Percentiles rank a stretch among this genome's conserved stretches.
Evolutionary conservation across 306 rosid species (phyloP).

Genomic region (Erythrophleum fordii): DNA sequence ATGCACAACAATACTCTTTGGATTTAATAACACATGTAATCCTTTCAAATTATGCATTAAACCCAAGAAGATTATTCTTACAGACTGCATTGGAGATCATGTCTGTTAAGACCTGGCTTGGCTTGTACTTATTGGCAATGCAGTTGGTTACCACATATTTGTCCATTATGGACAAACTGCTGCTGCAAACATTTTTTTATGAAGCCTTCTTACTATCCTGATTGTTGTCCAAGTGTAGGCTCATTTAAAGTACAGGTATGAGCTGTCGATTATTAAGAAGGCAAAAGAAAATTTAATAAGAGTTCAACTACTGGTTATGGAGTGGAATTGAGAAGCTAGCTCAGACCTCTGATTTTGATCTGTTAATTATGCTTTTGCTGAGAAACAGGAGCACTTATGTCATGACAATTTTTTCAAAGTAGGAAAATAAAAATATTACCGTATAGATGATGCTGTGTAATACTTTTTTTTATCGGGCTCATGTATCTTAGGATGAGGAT

Average conservation of each 20-base stretch:
- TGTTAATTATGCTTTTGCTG: slow-evolving; percentile 2
- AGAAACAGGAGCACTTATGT: neutral
- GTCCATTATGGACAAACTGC: neutral
- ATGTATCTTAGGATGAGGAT: slow-evolving; percentile 1
- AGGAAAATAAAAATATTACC: slow-evolving; percentile 12
- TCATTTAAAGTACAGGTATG: neutral
- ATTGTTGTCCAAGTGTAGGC: neutral
- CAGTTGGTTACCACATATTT: neutral
- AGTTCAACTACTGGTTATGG: no score
- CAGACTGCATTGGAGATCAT: neutral
- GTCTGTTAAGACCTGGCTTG: neutral
- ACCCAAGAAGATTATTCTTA: neutral
- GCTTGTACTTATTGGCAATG: neutral
- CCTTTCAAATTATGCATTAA: neutral
- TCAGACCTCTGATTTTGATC: neutral
- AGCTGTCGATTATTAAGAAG: neutral
- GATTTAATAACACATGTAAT: neutral
- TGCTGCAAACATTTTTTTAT: neutral
- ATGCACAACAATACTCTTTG: neutral
- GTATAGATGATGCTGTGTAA: neutral
- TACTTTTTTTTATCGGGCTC: neutral
- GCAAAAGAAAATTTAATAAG: neutral
- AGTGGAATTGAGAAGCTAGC: no score
- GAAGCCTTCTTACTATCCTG: neutral
- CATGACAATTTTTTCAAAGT: neutral